phyloP scores from a whole-genome alignment of 371 early-diverging fungal species.

The Haplosporangium sp. region DNA sequence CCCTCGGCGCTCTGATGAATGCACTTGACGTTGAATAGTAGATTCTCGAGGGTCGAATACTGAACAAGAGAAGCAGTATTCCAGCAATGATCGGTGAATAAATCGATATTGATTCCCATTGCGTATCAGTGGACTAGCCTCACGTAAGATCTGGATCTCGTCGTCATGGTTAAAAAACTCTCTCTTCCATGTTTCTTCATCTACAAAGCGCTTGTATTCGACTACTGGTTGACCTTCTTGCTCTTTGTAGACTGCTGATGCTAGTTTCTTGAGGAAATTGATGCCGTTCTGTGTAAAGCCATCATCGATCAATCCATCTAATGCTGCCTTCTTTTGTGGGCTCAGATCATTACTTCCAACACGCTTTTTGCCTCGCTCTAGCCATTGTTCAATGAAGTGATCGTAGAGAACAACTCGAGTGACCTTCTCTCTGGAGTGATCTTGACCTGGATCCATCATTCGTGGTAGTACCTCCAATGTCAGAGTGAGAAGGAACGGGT shows the following conservation, averaged over 20 bases:
- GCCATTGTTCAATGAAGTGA: not conserved
- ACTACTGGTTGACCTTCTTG: not conserved
- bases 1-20: no score
- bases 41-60: no score
- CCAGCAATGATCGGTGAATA: no score
- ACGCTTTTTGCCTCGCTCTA: not conserved
- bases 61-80: no score
- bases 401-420: constrained; percentile 11
- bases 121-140: no score
- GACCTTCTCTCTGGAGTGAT: not conserved
- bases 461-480: not conserved
- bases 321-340: not conserved
- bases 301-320: not conserved
- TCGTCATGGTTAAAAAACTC: not conserved
- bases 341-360: not conserved
- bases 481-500: no score
- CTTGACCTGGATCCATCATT: not conserved
- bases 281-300: not conserved
- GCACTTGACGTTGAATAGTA: no score
- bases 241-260: not conserved
- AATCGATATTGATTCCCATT: no score
- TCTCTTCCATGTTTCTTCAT: not conserved
- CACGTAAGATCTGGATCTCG: no score
- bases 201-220: not conserved
- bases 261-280: not conserved